These are phyloP conservation scores for Babesia ovis DNA, from an alignment of 169 alveolate species.

Conservation along the genomic window DNA sequence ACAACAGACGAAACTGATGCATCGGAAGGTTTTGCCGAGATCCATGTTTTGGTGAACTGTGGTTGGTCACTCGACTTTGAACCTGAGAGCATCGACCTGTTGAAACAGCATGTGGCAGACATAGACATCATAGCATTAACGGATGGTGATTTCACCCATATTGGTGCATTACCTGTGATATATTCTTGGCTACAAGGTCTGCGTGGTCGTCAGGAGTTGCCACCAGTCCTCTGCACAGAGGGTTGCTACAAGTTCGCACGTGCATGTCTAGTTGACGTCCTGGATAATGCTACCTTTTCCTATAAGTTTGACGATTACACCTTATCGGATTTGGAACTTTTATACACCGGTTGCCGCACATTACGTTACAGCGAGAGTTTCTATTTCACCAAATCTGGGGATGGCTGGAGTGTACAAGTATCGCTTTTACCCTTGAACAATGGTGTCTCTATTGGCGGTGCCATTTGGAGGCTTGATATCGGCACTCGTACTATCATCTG, in stretches of 20 bases:
- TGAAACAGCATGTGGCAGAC: conserved; percentile 16
- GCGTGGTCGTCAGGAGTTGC: conserved; percentile 11
- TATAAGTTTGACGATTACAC: conserved; percentile 41
- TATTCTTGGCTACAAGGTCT: conserved; percentile 20
- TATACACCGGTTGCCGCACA: conserved; percentile 25
- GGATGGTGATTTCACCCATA: conserved; percentile 61
- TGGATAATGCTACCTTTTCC: conserved; percentile 56
- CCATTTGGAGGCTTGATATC: conserved; percentile 38
- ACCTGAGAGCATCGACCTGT: conserved; percentile 25
- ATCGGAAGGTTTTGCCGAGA: conserved; percentile 4
- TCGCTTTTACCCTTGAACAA: conserved; percentile 47
- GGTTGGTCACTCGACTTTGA: conserved; percentile 66
- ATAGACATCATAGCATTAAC: conserved; percentile 57
- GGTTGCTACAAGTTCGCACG: conserved; percentile 63
- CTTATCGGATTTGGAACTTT: conserved; percentile 31
- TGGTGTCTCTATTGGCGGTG: conserved; percentile 64
- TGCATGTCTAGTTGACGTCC: conserved; percentile 52
- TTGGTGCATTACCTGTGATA: conserved; percentile 52
- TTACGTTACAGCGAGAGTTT: conserved; percentile 48
- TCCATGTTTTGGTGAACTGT: conserved; percentile 45
- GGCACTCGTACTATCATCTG: conserved; percentile 46
- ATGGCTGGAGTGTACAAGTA: conserved; percentile 6
- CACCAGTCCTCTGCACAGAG: conserved; percentile 57
- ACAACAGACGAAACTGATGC: not conserved
- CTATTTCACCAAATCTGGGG: conserved; percentile 8